These are phyloP conservation scores for Tylopilus balloui DNA, from an alignment of 768 basidiomycete species.

Conservation along the genomic window DNA sequence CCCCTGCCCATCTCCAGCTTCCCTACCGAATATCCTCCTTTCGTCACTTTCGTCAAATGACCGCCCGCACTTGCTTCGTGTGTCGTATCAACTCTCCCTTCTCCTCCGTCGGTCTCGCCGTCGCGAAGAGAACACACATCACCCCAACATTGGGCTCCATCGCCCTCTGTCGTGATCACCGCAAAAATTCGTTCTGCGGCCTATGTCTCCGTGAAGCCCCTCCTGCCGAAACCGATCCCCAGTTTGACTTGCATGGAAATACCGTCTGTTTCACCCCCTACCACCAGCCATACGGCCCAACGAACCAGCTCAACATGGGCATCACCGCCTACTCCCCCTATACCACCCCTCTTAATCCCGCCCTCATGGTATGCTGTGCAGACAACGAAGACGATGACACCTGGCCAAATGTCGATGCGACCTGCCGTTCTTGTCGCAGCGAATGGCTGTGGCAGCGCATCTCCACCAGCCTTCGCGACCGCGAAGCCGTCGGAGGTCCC, in stretches of 20 bases:
- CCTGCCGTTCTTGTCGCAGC: slow-evolving; percentile 60
- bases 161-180: slow-evolving; percentile 60
- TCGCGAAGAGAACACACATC: slow-evolving; percentile 42
- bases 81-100: slow-evolving; percentile 66
- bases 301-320: slow-evolving; percentile 17
- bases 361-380: slow-evolving; percentile 43
- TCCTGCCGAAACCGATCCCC: slow-evolving; percentile 36
- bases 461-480: slow-evolving; percentile 43
- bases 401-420: slow-evolving; percentile 61
- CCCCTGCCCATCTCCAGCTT: slow-evolving; percentile 30
- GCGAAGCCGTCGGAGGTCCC: slow-evolving; percentile 53
- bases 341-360: slow-evolving; percentile 21
- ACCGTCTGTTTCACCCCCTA: slow-evolving; percentile 30
- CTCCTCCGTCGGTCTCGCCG: slow-evolving; percentile 45
- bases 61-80: slow-evolving; percentile 51
- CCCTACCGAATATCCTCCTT: slow-evolving; percentile 46
- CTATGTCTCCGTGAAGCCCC: slow-evolving; percentile 65
- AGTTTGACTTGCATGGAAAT: slow-evolving; percentile 33
- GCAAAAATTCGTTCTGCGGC: slow-evolving; percentile 59
- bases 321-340: slow-evolving; percentile 26
- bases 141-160: slow-evolving; percentile 45
- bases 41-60: slow-evolving; percentile 59
- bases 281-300: slow-evolving; percentile 28
- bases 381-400: slow-evolving; percentile 73
- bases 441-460: slow-evolving; percentile 65